These are phyloP conservation scores for Dictyophora rubrovolvata DNA, from an alignment of 768 basidiomycete genomes.

Conservation along the genomic window DNA sequence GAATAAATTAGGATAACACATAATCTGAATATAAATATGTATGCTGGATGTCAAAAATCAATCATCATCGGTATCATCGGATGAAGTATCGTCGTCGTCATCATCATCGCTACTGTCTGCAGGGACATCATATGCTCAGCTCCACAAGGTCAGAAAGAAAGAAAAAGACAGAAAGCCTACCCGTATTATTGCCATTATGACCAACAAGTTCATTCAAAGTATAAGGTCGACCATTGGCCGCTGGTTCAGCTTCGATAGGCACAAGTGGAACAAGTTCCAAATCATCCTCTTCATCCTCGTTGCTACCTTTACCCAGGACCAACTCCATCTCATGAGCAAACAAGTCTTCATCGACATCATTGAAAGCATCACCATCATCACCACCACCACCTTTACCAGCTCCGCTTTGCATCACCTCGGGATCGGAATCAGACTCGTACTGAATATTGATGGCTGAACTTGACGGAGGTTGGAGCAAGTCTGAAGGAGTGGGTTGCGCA, in stretches of 20 bases:
- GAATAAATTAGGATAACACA: neutral
- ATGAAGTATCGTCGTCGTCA: constrained; percentile 41
- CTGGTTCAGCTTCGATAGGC: neutral
- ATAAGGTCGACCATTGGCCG: constrained; percentile 1
- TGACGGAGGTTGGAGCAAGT: constrained; percentile 6
- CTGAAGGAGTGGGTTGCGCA: constrained; percentile 2
- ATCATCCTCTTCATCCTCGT: constrained; percentile 13
- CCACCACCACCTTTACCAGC: constrained; percentile 31
- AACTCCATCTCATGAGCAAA: constrained; percentile 31
- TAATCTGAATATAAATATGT: neutral
- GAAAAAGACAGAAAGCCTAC: neutral
- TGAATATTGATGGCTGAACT: neutral
- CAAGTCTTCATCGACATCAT: constrained; percentile 11
- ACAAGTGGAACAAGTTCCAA: neutral
- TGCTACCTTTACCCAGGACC: constrained; percentile 24
- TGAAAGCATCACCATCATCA: constrained; percentile 17
- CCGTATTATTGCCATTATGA: neutral
- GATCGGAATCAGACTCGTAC: constrained; percentile 10
- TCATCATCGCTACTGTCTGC: constrained; percentile 20
- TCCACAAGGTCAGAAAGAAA: neutral
- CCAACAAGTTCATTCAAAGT: constrained; percentile 5
- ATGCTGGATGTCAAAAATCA: neutral
- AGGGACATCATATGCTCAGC: constrained; percentile 4
- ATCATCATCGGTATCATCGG: constrained; percentile 18
- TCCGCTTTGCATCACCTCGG: constrained; percentile 15